Evolutionary conservation across 208 protist genomes (phyloP).

Genomic region (Balamuthia mandrillaris): DNA sequence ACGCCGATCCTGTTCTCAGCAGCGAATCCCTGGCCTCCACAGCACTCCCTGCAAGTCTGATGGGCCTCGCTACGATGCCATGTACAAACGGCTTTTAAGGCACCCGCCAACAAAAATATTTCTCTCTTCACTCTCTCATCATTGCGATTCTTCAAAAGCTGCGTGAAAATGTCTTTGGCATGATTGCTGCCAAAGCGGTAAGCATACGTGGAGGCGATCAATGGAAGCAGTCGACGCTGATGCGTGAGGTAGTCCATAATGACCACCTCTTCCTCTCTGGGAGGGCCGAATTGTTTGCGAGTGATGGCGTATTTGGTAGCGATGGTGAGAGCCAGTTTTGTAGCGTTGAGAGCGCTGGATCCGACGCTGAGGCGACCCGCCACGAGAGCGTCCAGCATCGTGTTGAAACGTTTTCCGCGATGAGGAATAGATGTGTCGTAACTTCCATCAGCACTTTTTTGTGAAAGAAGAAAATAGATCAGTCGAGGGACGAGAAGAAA

Average conservation of each 20-base stretch:
- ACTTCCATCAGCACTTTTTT: background rate
- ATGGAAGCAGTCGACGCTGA: slow-evolving; percentile 45
- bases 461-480: too few species aligned
- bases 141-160: background rate
- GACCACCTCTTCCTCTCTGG: background rate
- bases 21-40: slow-evolving; percentile 24
- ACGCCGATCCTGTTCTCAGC: slow-evolving; percentile 33
- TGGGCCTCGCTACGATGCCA: slow-evolving; percentile 29
- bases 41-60: slow-evolving; percentile 30
- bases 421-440: slow-evolving; percentile 46
- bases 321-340: slow-evolving; percentile 48
- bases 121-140: background rate
- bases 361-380: slow-evolving; percentile 46
- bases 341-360: slow-evolving; percentile 22
- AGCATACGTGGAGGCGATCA: slow-evolving; percentile 43
- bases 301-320: slow-evolving; percentile 44
- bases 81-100: slow-evolving; percentile 19
- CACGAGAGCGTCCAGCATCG: slow-evolving; percentile 52
- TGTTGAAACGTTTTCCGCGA: slow-evolving; percentile 45
- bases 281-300: slow-evolving; percentile 44
- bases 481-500: too few species aligned
- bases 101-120: background rate
- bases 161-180: slow-evolving; percentile 20
- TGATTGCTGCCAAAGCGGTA: slow-evolving; percentile 42
- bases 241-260: slow-evolving; percentile 50